Evolutionary conservation across 306 rosid genomes (phyloP).

Genomic region (Arachis stenosperma): DNA sequence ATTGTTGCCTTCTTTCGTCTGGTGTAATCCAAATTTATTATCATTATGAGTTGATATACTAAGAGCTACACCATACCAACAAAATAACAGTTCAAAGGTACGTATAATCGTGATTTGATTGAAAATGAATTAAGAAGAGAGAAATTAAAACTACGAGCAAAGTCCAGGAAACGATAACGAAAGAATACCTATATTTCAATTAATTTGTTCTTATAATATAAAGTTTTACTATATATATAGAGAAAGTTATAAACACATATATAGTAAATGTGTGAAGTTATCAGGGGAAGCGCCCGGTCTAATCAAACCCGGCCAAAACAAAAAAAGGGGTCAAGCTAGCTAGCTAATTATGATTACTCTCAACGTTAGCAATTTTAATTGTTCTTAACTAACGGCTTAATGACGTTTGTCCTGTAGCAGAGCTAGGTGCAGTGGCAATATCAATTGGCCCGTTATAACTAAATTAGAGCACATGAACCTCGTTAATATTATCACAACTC

Average conservation of each 20-base stretch:
- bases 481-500: slow-evolving; percentile 34
- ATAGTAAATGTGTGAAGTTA: slow-evolving; percentile 37
- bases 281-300: slow-evolving; percentile 45
- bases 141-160: not conserved
- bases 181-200: not conserved
- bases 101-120: not conserved
- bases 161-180: slow-evolving; percentile 1
- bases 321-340: slow-evolving; percentile 13
- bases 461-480: slow-evolving; percentile 43
- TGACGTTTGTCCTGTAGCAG: slow-evolving; percentile 25
- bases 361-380: slow-evolving; percentile 28
- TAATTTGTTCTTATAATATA: not conserved
- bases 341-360: slow-evolving; percentile 32
- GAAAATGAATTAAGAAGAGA: not conserved
- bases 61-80: not conserved
- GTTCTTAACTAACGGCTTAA: slow-evolving; percentile 34
- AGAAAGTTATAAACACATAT: too few species aligned
- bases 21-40: not conserved
- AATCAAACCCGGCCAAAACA: slow-evolving; percentile 26
- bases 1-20: not conserved
- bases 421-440: slow-evolving; percentile 48
- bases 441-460: slow-evolving; percentile 40
- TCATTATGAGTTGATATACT: not conserved
- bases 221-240: too few species aligned
- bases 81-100: not conserved